Conservation (phyloP, 768 basidiomycete species). For the Auricularia heimuer region DNA sequence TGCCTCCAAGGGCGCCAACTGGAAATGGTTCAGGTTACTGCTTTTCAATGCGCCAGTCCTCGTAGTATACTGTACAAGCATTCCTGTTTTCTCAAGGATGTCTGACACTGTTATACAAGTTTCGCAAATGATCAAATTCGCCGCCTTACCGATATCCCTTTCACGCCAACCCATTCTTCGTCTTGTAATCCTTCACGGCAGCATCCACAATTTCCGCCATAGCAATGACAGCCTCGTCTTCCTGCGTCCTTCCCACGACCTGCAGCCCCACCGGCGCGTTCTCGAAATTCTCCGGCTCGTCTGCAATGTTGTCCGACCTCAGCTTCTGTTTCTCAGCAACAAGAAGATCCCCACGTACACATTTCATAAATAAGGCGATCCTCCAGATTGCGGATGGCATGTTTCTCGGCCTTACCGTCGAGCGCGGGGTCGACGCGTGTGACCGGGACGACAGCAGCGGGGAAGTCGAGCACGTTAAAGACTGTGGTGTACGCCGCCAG, state of each 20-base stretch:
- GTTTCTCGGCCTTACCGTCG: slow-evolving; percentile 36
- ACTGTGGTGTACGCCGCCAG: slow-evolving; percentile 43
- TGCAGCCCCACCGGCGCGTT: slow-evolving; percentile 61
- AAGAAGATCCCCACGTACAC: slow-evolving; percentile 32
- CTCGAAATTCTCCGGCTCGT: slow-evolving; percentile 44
- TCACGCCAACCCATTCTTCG: too few species aligned
- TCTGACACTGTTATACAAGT: too few species aligned
- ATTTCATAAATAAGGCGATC: slow-evolving; percentile 43
- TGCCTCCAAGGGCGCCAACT: too few species aligned
- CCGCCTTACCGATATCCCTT: too few species aligned
- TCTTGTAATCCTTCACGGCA: slow-evolving; percentile 24
- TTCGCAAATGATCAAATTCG: too few species aligned
- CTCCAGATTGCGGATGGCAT: slow-evolving; percentile 34
- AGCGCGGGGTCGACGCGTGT: slow-evolving; percentile 43
- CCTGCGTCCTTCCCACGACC: slow-evolving; percentile 55
- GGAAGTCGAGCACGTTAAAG: slow-evolving; percentile 60
- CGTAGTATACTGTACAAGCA: too few species aligned
- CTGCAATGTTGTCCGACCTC: slow-evolving; percentile 21
- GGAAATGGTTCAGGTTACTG: too few species aligned
- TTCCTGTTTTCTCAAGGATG: too few species aligned
- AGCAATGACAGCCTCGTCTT: slow-evolving; percentile 65
- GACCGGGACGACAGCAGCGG: slow-evolving; percentile 54
- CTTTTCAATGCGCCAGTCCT: too few species aligned
- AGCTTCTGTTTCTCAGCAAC: too few species aligned
- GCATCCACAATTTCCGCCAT: slow-evolving; percentile 58